These are phyloP conservation scores for Alternaria hordeiaustralica DNA, from an alignment of 2,329 filamentous ascomycete species.

Conservation along the genomic window DNA sequence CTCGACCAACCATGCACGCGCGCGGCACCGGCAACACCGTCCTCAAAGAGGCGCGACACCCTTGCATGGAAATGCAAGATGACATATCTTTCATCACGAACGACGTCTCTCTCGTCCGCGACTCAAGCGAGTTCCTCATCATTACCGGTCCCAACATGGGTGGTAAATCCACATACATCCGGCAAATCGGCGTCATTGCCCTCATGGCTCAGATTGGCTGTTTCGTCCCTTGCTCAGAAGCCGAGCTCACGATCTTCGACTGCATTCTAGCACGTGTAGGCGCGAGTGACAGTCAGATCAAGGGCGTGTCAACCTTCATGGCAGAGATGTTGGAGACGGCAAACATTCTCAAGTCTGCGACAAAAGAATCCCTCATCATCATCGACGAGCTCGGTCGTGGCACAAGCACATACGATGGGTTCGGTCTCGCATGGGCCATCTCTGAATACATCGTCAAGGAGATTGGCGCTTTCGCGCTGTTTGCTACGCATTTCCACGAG, in stretches of 20 bases:
- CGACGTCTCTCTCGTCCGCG: slow-evolving; percentile 81
- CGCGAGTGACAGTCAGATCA: slow-evolving; percentile 94
- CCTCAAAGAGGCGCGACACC: slow-evolving; percentile 91
- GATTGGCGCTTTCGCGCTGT: slow-evolving; percentile 92
- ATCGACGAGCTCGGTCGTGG: slow-evolving; percentile 97
- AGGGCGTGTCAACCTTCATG: slow-evolving; percentile 99
- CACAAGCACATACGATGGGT: slow-evolving; percentile 97
- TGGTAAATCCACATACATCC: slow-evolving; percentile 97
- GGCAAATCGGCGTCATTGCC: slow-evolving; percentile 94
- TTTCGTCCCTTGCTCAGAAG: slow-evolving; percentile 90
- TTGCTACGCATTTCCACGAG: slow-evolving; percentile 98
- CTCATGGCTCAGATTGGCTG: slow-evolving; percentile 97
- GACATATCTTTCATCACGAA: slow-evolving; percentile 99
- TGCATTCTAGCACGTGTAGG: slow-evolving; percentile 95
- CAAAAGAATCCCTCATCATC: slow-evolving; percentile 93
- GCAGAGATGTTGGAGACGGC: slow-evolving; percentile 99
- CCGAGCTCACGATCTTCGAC: slow-evolving; percentile 94
- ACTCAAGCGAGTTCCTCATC: slow-evolving; percentile 87
- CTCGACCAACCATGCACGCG: slow-evolving; percentile 86
- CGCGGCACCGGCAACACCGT: slow-evolving; percentile 88
- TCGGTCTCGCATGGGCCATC: slow-evolving; percentile 98
- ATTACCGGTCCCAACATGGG: slow-evolving; percentile 99
- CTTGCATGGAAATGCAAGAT: slow-evolving; percentile 98
- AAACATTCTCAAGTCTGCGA: slow-evolving; percentile 97
- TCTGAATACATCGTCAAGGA: slow-evolving; percentile 96